phyloP scores from a whole-genome alignment of 352 stramenopile species.

The Pythium dissimile region DNA sequence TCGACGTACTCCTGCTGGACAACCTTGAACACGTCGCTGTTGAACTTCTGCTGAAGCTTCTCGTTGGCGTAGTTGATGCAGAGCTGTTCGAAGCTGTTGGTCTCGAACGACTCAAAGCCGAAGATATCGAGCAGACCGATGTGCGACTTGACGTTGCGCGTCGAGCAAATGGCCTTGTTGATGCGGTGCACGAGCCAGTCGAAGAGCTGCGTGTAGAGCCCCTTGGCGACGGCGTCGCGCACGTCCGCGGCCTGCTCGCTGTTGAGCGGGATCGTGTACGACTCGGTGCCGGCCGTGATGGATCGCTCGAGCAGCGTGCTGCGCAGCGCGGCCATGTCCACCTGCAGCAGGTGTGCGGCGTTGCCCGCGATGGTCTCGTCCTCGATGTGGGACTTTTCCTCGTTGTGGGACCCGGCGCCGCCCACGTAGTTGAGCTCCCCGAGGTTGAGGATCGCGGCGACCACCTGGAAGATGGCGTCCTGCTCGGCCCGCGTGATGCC shows the following conservation, averaged over 20 bases:
- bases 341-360: constrained; percentile 57
- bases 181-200: constrained; percentile 93
- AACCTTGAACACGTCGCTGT: constrained; percentile 93
- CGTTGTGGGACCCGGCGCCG: constrained; percentile 22
- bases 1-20: constrained; percentile 94
- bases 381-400: constrained; percentile 54
- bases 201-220: constrained; percentile 96
- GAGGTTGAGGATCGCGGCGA: constrained; percentile 96
- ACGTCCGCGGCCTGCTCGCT: constrained; percentile 88
- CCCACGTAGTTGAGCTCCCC: constrained; percentile 93
- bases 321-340: constrained; percentile 64
- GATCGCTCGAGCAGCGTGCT: constrained; percentile 86
- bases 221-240: constrained; percentile 94
- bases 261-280: constrained; percentile 91
- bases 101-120: constrained; percentile 93
- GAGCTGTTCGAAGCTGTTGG: constrained; percentile 82
- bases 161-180: constrained; percentile 78
- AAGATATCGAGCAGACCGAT: constrained; percentile 96
- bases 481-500: constrained; percentile 87
- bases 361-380: constrained; percentile 58
- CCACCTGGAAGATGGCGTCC: constrained; percentile 91
- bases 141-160: constrained; percentile 65
- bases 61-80: constrained; percentile 89
- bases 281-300: constrained; percentile 92
- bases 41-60: constrained; percentile 89